Percentiles rank a stretch among this genome's conserved stretches.
Evolutionary conservation across 371 early-diverging fungal species (phyloP).

Genomic region (Paraphysoderma sedebokerense): DNA sequence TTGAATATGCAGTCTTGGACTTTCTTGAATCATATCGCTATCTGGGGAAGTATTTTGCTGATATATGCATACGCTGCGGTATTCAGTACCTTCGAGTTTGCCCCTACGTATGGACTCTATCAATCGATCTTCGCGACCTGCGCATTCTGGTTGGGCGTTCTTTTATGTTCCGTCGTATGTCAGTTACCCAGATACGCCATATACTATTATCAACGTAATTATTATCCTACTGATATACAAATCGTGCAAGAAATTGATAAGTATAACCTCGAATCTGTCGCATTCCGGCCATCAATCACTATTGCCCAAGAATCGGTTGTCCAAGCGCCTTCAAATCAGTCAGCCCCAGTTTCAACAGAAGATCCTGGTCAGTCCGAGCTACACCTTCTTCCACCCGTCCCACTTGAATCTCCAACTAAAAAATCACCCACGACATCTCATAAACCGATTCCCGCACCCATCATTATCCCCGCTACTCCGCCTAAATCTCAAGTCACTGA

Average conservation of each 20-base stretch:
- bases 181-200: conserved; percentile 69
- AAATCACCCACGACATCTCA: no score
- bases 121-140: conserved; percentile 44
- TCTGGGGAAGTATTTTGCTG: conserved; percentile 55
- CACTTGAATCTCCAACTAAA: no score
- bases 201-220: conserved; percentile 60
- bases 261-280: no score
- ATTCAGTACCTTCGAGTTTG: conserved; percentile 47
- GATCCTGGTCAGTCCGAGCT: no score
- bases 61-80: conserved; percentile 65
- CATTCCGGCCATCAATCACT: no score
- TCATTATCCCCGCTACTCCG: no score
- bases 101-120: conserved; percentile 58
- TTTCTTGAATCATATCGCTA: conserved; percentile 25
- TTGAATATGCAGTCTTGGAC: conserved; percentile 57
- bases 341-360: no score
- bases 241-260: conserved; percentile 1
- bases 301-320: no score
- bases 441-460: no score
- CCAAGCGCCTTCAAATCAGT: no score
- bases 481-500: no score
- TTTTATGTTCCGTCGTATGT: conserved; percentile 60
- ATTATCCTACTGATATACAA: neutral
- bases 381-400: no score
- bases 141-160: conserved; percentile 70